Base-by-base conservation (phyloP, 768 basidiomycete species). In the Lentinula detonsa region DNA sequence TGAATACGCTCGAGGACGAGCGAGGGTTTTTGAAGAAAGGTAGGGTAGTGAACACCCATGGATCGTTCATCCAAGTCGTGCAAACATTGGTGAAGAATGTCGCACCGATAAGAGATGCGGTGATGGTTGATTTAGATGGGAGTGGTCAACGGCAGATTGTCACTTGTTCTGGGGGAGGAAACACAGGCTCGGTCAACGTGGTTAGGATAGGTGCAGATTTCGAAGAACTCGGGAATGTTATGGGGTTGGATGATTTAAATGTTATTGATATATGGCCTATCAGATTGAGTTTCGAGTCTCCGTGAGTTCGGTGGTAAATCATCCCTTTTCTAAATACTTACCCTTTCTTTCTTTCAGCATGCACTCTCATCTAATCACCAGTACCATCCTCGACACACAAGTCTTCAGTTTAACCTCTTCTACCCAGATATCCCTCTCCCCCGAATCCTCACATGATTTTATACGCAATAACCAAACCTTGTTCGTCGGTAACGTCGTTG, bases 191-290 rank as follows among this genome's bases (percentile, higher is more conserved):
- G 9, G 67, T 97, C 15, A 87, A 88, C 52, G 72, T 94, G 34
- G 80, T 97, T 18, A 79, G 91, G 62, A 91, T 85, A 60, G 94
- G 94, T 2, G 91, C 92, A 5, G 88, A 91, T 65, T 87, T 93
- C 68, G 77, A 83, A 59, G 87, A 88, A 65, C 66, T 82, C 10
- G 88, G 86, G 0, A 71, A 73, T 33, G 67, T 91, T 5, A 78
- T 82, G 4, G 87, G 87, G 0, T 64, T 93, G 50, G 69, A 74
- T 0, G 37, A 39, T 28, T 28, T 28, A 28, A 73, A 82, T 59
- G 76, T 88, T n/a, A 79, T 81, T 11, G 75, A 76, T 28, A 69
- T 93, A 2, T 95, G 88, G 85, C 72, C 87, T 2, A 66, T 91
- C 18, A 79, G 81, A 15, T 65, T 74, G 13, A 74, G 66, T 28